Conservation (phyloP, 2,329 filamentous ascomycete species). For the Rutstroemia sp. region DNA sequence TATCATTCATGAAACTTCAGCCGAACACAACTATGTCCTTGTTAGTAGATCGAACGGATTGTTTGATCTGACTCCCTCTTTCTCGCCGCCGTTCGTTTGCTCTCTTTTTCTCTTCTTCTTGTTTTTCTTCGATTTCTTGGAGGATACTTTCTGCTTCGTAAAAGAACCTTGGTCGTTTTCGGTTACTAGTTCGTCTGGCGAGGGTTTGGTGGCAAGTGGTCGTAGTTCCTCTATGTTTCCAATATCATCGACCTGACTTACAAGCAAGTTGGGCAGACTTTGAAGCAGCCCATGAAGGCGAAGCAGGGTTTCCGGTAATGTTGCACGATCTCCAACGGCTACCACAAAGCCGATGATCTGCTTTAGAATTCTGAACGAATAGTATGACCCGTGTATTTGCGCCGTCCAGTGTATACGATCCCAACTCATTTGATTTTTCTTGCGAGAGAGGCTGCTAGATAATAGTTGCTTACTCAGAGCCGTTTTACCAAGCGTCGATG, state of each 20-base stretch:
- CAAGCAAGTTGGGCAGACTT: conserved; percentile 14
- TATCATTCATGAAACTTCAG: background rate
- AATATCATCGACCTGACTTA: background rate
- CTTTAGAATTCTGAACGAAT: conserved; percentile 29
- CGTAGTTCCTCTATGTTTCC: background rate
- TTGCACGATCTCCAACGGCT: background rate
- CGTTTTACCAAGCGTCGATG: conserved; percentile 19
- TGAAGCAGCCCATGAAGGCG: conserved; percentile 15
- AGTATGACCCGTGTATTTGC: conserved; percentile 27
- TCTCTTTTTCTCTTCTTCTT: conserved; percentile 21
- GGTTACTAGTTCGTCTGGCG: background rate
- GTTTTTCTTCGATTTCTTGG: conserved; percentile 18
- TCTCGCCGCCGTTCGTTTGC: background rate
- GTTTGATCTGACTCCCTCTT: background rate
- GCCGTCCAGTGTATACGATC: conserved; percentile 27
- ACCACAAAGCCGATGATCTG: conserved; percentile 23
- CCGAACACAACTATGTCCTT: background rate
- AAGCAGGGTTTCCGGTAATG: conserved; percentile 9
- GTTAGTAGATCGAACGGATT: conserved; percentile 7
- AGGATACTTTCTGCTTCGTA: background rate
- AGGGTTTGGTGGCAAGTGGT: background rate
- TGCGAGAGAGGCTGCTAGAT: background rate
- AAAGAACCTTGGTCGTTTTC: background rate
- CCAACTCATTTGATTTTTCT: conserved; percentile 18
- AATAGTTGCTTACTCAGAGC: conserved; percentile 10